A percentile compares a stretch with the other conserved stretches of the same genome.
Conservation (phyloP, 2,329 filamentous ascomycete species). For the Trichoderma guizhouense region DNA sequence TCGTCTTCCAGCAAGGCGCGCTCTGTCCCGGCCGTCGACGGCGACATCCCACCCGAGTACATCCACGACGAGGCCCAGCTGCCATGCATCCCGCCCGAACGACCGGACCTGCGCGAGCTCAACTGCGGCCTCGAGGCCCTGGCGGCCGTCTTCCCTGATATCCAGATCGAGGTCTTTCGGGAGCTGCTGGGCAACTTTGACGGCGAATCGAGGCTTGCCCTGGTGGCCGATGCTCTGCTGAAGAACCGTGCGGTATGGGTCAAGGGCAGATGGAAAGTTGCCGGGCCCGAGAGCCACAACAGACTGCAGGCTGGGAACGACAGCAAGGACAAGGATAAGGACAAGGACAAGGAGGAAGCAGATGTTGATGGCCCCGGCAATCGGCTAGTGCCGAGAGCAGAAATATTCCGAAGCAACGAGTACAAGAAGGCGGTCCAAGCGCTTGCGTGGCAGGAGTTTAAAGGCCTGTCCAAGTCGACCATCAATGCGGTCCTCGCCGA, state of each 20-base stretch:
- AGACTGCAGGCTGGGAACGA: neutral
- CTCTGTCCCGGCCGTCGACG: constrained; percentile 23
- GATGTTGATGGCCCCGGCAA: neutral
- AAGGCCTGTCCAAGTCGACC: constrained; percentile 66
- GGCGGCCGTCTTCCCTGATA: constrained; percentile 70
- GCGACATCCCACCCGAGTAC: constrained; percentile 40
- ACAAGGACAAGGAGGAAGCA: constrained; percentile 24
- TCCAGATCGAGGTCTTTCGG: constrained; percentile 78
- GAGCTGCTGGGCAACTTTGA: constrained; percentile 75
- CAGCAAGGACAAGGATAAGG: neutral
- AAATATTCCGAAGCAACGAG: constrained; percentile 62
- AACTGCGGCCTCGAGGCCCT: constrained; percentile 68
- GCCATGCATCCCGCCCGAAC: constrained; percentile 45
- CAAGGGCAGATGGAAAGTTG: constrained; percentile 61
- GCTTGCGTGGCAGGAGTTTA: constrained; percentile 73
- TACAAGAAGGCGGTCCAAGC: constrained; percentile 68
- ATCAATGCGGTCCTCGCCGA: constrained; percentile 78
- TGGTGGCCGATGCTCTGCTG: constrained; percentile 73
- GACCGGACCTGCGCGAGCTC: constrained; percentile 63
- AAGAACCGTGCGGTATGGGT: constrained; percentile 69
- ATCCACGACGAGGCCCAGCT: constrained; percentile 58
- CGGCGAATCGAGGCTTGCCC: constrained; percentile 70
- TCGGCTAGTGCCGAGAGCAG: constrained; percentile 48
- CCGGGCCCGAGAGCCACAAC: constrained; percentile 34
- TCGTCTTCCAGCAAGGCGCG: constrained; percentile 24